Conservation (phyloP, 768 basidiomycete genomes). For the Boletales sp. region DNA sequence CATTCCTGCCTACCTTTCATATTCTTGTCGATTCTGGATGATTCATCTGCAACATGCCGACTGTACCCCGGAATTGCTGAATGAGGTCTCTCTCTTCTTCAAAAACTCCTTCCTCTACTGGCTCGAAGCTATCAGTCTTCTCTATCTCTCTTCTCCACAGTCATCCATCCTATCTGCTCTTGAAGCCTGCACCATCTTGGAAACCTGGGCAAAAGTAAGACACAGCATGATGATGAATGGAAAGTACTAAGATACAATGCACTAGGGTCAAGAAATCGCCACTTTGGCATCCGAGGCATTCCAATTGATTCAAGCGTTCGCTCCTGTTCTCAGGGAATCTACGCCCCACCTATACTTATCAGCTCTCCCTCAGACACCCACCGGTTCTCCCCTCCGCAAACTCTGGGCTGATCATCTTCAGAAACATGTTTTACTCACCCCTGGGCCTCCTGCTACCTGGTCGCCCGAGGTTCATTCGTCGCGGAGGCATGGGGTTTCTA, state of each 20-base stretch:
- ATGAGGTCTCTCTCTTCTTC: constrained; percentile 3
- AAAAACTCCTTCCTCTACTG: constrained; percentile 3
- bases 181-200: background rate
- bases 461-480: background rate
- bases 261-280: background rate
- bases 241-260: background rate
- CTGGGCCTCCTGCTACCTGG: background rate
- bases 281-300: constrained; percentile 2
- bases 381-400: background rate
- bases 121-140: constrained; percentile 1
- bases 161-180: background rate
- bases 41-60: background rate
- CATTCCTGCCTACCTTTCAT: background rate
- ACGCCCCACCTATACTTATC: constrained; percentile 1
- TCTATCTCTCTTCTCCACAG: background rate
- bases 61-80: background rate
- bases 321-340: background rate
- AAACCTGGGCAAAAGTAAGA: constrained; percentile 1
- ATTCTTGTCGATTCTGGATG: constrained; percentile 4
- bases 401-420: background rate
- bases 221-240: background rate
- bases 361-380: constrained; percentile 1
- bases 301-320: constrained; percentile 3
- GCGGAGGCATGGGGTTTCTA: background rate
- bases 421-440: background rate